Evolutionary conservation across 2,329 filamentous ascomycete species (phyloP).

Genomic region (Calonectria multiphialidica): DNA sequence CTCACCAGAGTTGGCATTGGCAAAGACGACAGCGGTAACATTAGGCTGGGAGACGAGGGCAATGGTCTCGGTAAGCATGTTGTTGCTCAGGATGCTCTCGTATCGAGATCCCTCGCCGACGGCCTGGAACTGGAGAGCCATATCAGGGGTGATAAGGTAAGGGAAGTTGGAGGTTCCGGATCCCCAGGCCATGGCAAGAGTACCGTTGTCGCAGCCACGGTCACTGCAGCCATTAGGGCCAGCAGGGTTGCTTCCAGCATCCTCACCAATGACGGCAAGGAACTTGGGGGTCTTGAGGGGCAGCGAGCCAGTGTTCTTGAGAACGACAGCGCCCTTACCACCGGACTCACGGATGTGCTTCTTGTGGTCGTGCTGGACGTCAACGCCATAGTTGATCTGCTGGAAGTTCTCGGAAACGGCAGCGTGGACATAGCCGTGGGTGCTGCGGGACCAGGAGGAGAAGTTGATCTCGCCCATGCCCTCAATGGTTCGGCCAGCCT

Average conservation of each 20-base stretch:
- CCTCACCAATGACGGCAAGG: conserved; percentile 83
- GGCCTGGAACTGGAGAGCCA: conserved; percentile 75
- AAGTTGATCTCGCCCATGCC: conserved; percentile 77
- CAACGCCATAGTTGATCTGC: conserved; percentile 83
- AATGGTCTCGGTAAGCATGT: conserved; percentile 71
- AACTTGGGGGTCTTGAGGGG: conserved; percentile 85
- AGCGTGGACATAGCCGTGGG: conserved; percentile 76
- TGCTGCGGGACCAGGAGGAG: conserved; percentile 86
- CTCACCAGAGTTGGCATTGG: conserved; percentile 88
- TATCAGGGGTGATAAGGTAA: conserved; percentile 80
- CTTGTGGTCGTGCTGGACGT: conserved; percentile 84
- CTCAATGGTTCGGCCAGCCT: conserved; percentile 68
- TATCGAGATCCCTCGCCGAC: conserved; percentile 68
- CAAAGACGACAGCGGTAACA: conserved; percentile 86
- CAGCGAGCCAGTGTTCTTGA: conserved; percentile 86
- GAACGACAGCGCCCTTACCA: conserved; percentile 84
- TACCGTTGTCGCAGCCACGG: conserved; percentile 70
- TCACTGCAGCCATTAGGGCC: conserved; percentile 86
- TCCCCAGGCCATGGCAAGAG: conserved; percentile 83
- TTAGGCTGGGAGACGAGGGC: conserved; percentile 71
- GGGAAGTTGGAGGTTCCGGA: conserved; percentile 81
- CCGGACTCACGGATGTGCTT: conserved; percentile 80
- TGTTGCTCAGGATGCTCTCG: conserved; percentile 77
- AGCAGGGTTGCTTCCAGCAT: conserved; percentile 79
- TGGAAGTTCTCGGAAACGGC: conserved; percentile 71